These are phyloP conservation scores for Aspergillus saccharolyticus DNA, from an alignment of 495 filamentous ascomycete species.

Conservation along the genomic window DNA sequence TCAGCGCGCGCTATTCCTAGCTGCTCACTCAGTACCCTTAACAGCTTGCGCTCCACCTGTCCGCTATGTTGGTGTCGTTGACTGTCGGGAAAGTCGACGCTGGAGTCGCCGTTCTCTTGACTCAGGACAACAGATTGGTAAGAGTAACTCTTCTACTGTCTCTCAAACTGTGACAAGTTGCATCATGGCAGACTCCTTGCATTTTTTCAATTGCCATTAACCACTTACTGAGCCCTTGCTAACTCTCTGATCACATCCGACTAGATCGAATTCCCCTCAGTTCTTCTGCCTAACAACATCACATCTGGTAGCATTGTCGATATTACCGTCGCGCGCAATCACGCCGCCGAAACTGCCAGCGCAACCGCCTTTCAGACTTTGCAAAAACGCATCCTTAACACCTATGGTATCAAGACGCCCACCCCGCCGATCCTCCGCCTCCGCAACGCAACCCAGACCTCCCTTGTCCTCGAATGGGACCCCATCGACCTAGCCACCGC, in stretches of 20 bases:
- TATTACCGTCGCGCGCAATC: slow-evolving; percentile 90
- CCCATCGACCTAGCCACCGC: slow-evolving; percentile 90
- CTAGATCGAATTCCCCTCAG: slow-evolving; percentile 98
- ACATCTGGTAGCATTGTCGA: slow-evolving; percentile 94
- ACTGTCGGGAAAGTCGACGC: slow-evolving; percentile 99
- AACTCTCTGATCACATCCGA: not conserved
- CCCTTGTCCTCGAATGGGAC: slow-evolving; percentile 96
- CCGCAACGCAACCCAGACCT: slow-evolving; percentile 94
- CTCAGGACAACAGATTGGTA: slow-evolving; percentile 95
- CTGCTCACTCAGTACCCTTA: not conserved
- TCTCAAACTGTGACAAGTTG: slow-evolving; percentile 1
- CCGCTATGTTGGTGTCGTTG: slow-evolving; percentile 85
- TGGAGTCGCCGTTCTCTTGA: slow-evolving; percentile 93
- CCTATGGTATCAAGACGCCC: slow-evolving; percentile 81
- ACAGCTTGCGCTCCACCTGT: slow-evolving; percentile 1
- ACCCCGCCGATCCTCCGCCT: slow-evolving; percentile 75
- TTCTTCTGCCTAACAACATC: slow-evolving; percentile 92
- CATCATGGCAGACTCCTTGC: not conserved
- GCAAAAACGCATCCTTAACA: slow-evolving; percentile 78
- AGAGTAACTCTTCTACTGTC: slow-evolving; percentile 23
- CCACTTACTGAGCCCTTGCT: not conserved
- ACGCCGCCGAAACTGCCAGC: slow-evolving; percentile 65
- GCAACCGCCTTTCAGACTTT: slow-evolving; percentile 71
- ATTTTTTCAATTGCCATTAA: not conserved
- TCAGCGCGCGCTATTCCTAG: slow-evolving; percentile 11